These are phyloP conservation scores for Tuber magnatum DNA, from an alignment of 495 filamentous ascomycete species.

Conservation along the genomic window DNA sequence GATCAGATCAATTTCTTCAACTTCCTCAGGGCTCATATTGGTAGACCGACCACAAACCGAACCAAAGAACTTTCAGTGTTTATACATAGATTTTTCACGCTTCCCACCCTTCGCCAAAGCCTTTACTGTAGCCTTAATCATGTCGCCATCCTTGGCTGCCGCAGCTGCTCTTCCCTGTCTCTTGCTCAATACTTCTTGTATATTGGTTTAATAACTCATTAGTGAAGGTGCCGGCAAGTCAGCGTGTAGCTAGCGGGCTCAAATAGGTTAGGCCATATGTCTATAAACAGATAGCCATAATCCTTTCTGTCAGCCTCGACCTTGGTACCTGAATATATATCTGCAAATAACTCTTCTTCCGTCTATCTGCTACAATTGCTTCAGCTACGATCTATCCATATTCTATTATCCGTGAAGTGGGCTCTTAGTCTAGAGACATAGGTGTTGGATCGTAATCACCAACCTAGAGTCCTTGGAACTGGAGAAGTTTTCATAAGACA, in stretches of 20 bases:
- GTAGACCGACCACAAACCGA: neutral
- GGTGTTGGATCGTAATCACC: neutral
- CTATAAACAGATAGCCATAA: neutral
- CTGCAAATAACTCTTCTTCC: neutral
- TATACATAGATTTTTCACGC: neutral
- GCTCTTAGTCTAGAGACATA: too few species aligned
- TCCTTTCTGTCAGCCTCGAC: neutral
- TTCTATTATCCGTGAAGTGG: neutral
- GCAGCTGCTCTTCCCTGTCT: neutral
- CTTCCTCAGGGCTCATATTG: neutral
- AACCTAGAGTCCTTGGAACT: neutral
- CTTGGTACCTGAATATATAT: neutral
- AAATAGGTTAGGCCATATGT: neutral
- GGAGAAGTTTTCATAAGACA: neutral
- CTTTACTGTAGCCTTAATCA: neutral
- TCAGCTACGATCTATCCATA: neutral
- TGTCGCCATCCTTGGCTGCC: neutral
- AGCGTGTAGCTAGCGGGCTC: neutral
- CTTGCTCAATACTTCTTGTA: neutral
- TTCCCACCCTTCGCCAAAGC: neutral
- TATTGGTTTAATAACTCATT: neutral
- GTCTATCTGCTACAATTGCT: neutral
- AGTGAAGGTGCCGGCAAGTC: rapidly evolving
- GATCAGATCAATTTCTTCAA: neutral
- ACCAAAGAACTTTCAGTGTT: neutral